These are phyloP conservation scores for Saxophila tyrrhenica DNA, from an alignment of 495 filamentous ascomycete species.

Conservation along the genomic window DNA sequence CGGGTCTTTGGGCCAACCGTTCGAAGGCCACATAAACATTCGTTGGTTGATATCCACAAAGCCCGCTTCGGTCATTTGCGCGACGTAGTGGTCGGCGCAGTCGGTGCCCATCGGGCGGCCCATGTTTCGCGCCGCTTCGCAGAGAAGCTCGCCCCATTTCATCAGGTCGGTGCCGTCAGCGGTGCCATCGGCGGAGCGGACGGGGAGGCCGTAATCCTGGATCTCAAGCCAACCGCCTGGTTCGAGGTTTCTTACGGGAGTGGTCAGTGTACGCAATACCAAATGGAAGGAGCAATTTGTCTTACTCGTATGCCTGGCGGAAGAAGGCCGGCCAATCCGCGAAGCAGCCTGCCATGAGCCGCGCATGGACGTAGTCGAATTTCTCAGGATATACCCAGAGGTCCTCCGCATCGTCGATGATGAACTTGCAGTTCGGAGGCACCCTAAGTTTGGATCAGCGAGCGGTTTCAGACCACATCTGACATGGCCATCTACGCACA, in stretches of 20 bases:
- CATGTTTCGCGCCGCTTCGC: conserved; percentile 14
- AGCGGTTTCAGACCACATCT: not conserved
- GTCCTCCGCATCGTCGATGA: conserved; percentile 45
- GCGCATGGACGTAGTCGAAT: conserved; percentile 45
- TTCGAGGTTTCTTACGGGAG: conserved; percentile 24
- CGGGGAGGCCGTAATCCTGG: conserved; percentile 33
- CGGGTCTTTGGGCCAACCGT: conserved; percentile 22
- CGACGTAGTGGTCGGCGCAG: conserved; percentile 8
- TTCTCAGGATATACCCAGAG: conserved; percentile 39
- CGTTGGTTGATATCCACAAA: conserved; percentile 22
- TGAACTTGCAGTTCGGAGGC: conserved; percentile 43
- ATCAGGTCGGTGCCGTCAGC: conserved; percentile 15
- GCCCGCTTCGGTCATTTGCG: conserved; percentile 20
- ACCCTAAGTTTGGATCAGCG: conserved; percentile 22
- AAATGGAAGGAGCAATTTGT: no score
- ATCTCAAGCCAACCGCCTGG: conserved; percentile 42
- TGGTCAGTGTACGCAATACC: no score
- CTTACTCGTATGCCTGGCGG: conserved; percentile 29
- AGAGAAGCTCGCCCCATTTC: conserved; percentile 21
- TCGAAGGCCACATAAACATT: conserved; percentile 25
- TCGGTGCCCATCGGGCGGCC: conserved; percentile 21
- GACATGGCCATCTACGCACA: conserved; percentile 29
- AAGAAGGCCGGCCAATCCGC: conserved; percentile 39
- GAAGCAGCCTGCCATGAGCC: conserved; percentile 40
- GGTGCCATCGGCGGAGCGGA: conserved; percentile 14